phyloP scores from a whole-genome alignment of 108 stramenopile species.

The Seminavis robusta region DNA sequence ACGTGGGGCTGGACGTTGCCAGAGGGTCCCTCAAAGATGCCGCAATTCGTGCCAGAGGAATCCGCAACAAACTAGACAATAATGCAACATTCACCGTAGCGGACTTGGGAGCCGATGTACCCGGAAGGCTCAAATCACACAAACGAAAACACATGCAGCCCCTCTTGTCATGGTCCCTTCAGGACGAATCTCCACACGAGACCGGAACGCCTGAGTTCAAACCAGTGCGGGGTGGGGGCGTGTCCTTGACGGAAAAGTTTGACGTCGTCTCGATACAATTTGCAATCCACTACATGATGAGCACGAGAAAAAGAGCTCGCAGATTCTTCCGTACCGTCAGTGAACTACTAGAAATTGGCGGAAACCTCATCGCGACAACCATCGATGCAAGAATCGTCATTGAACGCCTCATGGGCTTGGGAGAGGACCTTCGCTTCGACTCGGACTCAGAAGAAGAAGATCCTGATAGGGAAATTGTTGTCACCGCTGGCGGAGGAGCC shows the following conservation, averaged over 20 bases:
- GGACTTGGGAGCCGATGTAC: conserved; percentile 89
- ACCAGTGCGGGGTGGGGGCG: conserved; percentile 61
- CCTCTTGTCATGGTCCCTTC: conserved; percentile 68
- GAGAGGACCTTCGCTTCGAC: conserved; percentile 67
- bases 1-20: conserved; percentile 97
- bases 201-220: conserved; percentile 58
- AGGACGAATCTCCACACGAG: conserved; percentile 54
- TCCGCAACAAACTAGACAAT: conserved; percentile 54
- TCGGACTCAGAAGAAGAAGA: conserved; percentile 30
- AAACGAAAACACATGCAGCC: conserved; percentile 61
- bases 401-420: conserved; percentile 71
- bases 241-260: conserved; percentile 63
- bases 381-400: conserved; percentile 89
- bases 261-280: conserved; percentile 97
- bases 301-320: conserved; percentile 72
- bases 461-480: conserved; percentile 19
- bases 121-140: conserved; percentile 52
- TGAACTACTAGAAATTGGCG: conserved; percentile 81
- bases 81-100: conserved; percentile 73
- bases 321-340: conserved; percentile 90
- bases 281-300: conserved; percentile 99
- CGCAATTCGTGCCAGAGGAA: conserved; percentile 73
- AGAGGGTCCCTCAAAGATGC: conserved; percentile 91
- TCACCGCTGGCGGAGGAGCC: conserved; percentile 62
- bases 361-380: conserved; percentile 93